phyloP scores from a whole-genome alignment of 331 rosid genomes.

The Rhamnella rubrinervis region DNA sequence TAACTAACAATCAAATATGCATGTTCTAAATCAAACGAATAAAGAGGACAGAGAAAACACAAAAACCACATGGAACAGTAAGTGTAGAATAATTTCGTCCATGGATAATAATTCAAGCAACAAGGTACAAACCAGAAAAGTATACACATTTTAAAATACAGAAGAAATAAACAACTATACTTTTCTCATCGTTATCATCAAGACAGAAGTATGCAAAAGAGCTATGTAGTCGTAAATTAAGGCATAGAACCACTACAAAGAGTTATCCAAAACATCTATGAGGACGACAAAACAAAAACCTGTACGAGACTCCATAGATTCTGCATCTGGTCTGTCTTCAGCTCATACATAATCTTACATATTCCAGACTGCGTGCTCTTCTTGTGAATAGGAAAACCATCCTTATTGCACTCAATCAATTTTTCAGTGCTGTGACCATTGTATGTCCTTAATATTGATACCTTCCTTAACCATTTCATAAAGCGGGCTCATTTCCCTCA shows the following conservation, averaged over 20 bases:
- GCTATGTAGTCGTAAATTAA: not conserved
- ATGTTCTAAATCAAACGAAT: no score
- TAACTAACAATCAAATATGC: no score
- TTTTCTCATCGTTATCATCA: not conserved
- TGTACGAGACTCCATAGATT: constrained; percentile 1
- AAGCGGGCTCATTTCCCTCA: constrained; percentile 97
- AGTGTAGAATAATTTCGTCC: not conserved
- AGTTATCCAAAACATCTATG: constrained; percentile 11
- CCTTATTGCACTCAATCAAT: not conserved
- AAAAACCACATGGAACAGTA: no score
- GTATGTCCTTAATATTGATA: constrained; percentile 72
- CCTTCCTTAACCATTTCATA: constrained; percentile 97
- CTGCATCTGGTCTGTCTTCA: not conserved
- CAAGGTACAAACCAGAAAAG: constrained; percentile 5
- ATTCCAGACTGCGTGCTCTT: no score
- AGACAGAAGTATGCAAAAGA: constrained; percentile 2
- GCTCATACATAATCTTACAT: not conserved
- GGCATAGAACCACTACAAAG: not conserved
- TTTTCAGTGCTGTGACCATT: constrained; percentile 85
- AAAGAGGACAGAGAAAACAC: no score
- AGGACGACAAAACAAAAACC: constrained; percentile 19
- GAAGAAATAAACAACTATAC: not conserved
- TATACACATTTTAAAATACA: not conserved
- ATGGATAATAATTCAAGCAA: constrained; percentile 14
- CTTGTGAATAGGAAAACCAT: no score